These are phyloP conservation scores for Fusarium verrucosum DNA, from an alignment of 2,329 filamentous ascomycete genomes.

Conservation along the genomic window DNA sequence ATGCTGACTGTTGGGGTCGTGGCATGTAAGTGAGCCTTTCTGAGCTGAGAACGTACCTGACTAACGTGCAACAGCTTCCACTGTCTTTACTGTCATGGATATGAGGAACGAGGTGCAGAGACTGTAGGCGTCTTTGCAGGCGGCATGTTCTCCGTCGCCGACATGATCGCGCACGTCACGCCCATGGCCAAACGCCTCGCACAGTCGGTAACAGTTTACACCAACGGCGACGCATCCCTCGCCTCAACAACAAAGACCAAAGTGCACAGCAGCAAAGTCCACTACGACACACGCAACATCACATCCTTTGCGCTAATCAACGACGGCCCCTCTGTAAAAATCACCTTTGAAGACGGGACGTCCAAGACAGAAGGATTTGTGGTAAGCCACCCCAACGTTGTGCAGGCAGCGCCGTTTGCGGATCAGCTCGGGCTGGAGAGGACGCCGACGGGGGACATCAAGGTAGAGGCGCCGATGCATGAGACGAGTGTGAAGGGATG, in stretches of 20 bases:
- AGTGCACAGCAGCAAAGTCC: constrained; percentile 48
- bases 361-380: constrained; percentile 53
- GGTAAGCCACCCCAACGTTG: constrained; percentile 50
- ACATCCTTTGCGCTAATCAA: constrained; percentile 43
- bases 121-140: constrained; percentile 59
- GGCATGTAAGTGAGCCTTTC: constrained; percentile 54
- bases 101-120: constrained; percentile 60
- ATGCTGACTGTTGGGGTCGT: constrained; percentile 62
- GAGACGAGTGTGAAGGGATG: constrained; percentile 61
- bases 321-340: constrained; percentile 43
- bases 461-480: constrained; percentile 55
- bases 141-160: constrained; percentile 45
- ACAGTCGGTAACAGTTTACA: constrained; percentile 60
- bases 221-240: constrained; percentile 54
- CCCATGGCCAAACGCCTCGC: constrained; percentile 57
- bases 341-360: constrained; percentile 54
- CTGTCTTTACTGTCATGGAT: constrained; percentile 69
- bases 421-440: constrained; percentile 56
- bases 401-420: constrained; percentile 54
- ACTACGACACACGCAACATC: constrained; percentile 51
- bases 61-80: constrained; percentile 55
- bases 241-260: constrained; percentile 41
- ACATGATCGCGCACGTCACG: constrained; percentile 52
- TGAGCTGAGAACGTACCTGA: neutral
- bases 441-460: constrained; percentile 55